Evolutionary conservation across 192 early-diverging fungal species (phyloP), one percentile per base, ranked within the genome.

Genomic region (Chytriomyces confervae): DNA sequence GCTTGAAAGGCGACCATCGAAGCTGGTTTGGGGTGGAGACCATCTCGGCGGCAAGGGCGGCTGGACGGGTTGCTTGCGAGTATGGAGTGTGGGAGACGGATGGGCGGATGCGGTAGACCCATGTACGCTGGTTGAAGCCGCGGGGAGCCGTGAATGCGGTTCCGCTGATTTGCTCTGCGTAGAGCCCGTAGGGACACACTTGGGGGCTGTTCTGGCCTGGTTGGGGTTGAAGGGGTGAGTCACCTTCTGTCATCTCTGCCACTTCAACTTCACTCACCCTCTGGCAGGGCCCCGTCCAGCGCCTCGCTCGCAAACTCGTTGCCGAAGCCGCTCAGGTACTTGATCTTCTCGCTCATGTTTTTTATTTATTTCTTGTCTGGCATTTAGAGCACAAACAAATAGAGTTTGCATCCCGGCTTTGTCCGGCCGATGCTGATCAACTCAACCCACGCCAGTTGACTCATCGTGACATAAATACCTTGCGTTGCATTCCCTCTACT

Each of bases 51-150:
- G 53, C 20, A 20, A 13, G 13, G 16, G 53, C 53, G 53, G 20
- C 53, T 13, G 44, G 27, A 46, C 47, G 16, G 1, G 79, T 79
- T 74, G 71, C 79, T 61, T 79, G 23, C 72, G 75, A 69, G 78
- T 92, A 96, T 1, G 95, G 95, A 4, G 76, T 79, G 68, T 98
- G 97, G 70, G 88, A 86, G 27, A 94, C 95, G 0, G 96, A 95
- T 16, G 97, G 96, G 36, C 90, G 93, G 80, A 99, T 94, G 76
- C 97, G 94, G 83, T 99, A 99, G 46, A 99, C 82, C 97, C 97
- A 99, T 70, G 92, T 93, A 80, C 29, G 50, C 78, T 92, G 90
- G 86, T 96, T 96, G 77, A 91, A 83, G 66, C 84, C 83, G 66
- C 95, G 86, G 18, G 89, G 90, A 7, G 90, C 93, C 1, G 96